These are phyloP conservation scores for Colletotrichum somersetense DNA, from an alignment of 2,329 filamentous ascomycete genomes.

Conservation along the genomic window DNA sequence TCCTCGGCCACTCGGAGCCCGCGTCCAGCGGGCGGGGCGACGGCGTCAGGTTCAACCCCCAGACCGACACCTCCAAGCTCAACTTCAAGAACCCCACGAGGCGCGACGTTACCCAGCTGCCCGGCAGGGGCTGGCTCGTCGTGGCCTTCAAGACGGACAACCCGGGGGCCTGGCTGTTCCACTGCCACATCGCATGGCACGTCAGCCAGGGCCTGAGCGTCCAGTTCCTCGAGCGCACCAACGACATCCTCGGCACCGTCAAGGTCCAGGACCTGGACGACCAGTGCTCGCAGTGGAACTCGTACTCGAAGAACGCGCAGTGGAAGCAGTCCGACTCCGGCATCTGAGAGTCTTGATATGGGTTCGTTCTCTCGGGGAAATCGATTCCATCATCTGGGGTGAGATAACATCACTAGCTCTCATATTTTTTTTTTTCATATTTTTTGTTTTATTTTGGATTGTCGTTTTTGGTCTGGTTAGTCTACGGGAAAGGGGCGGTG, in stretches of 20 bases:
- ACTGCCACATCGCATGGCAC: slow-evolving; percentile 65
- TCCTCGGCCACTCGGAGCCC: slow-evolving; percentile 51
- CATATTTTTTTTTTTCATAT: neutral
- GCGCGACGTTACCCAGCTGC: slow-evolving; percentile 60
- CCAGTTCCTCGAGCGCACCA: slow-evolving; percentile 61
- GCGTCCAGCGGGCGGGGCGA: slow-evolving; percentile 25
- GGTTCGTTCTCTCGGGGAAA: too few species aligned
- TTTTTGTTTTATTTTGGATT: neutral
- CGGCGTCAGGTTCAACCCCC: slow-evolving; percentile 45
- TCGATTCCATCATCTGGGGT: too few species aligned
- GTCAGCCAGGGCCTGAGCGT: slow-evolving; percentile 61
- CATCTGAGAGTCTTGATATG: neutral
- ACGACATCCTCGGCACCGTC: slow-evolving; percentile 37
- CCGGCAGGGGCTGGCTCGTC: slow-evolving; percentile 58
- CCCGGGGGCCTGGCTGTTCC: slow-evolving; percentile 61
- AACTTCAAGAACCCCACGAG: slow-evolving; percentile 58
- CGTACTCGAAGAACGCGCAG: slow-evolving; percentile 22
- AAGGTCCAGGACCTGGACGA: slow-evolving; percentile 23
- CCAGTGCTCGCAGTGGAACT: slow-evolving; percentile 24
- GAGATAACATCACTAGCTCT: neutral
- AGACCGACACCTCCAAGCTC: slow-evolving; percentile 51
- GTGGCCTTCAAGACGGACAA: slow-evolving; percentile 64
- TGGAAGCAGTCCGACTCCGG: slow-evolving; percentile 31
- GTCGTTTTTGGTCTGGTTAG: neutral
- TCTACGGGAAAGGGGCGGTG: neutral